phyloP scores from a whole-genome alignment of 2,329 filamentous ascomycete genomes.

The Corynespora cassiicola region DNA sequence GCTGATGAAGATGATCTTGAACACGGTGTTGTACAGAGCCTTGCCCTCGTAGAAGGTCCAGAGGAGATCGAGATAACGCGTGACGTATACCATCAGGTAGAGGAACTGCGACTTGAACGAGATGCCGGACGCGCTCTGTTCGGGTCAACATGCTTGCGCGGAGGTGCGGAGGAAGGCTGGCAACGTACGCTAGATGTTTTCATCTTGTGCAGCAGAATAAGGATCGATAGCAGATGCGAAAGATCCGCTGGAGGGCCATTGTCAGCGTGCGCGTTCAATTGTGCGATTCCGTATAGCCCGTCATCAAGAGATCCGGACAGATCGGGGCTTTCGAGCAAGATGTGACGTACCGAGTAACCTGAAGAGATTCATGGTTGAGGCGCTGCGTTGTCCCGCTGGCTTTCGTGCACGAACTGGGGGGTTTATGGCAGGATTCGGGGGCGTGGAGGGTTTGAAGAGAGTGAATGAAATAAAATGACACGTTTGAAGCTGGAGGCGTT shows the following conservation, averaged over 20 bases:
- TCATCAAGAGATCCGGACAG: slow-evolving; percentile 1
- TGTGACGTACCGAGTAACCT: slow-evolving; percentile 65
- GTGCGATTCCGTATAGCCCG: background rate
- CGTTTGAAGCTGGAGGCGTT: slow-evolving; percentile 39
- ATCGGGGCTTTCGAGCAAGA: background rate
- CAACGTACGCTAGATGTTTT: slow-evolving; percentile 77
- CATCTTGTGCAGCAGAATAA: slow-evolving; percentile 98
- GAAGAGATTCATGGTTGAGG: slow-evolving; percentile 71
- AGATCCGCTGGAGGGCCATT: slow-evolving; percentile 73
- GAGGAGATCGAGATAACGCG: slow-evolving; percentile 90
- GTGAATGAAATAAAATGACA: slow-evolving; percentile 42
- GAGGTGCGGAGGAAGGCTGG: background rate
- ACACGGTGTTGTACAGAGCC: slow-evolving; percentile 84
- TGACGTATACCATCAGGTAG: slow-evolving; percentile 92
- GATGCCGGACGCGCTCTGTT: slow-evolving; percentile 91
- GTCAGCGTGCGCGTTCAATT: slow-evolving; percentile 32
- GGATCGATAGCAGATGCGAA: slow-evolving; percentile 91
- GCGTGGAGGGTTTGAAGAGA: slow-evolving; percentile 12
- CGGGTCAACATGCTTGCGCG: slow-evolving; percentile 21
- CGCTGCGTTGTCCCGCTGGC: slow-evolving; percentile 21
- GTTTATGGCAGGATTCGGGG: slow-evolving; percentile 20
- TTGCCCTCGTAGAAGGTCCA: slow-evolving; percentile 76
- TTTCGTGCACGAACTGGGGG: slow-evolving; percentile 20
- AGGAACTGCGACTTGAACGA: slow-evolving; percentile 98
- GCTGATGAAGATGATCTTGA: slow-evolving; percentile 94